Conservation (phyloP, 495 filamentous ascomycete species). For the Daldinia decipiens region DNA sequence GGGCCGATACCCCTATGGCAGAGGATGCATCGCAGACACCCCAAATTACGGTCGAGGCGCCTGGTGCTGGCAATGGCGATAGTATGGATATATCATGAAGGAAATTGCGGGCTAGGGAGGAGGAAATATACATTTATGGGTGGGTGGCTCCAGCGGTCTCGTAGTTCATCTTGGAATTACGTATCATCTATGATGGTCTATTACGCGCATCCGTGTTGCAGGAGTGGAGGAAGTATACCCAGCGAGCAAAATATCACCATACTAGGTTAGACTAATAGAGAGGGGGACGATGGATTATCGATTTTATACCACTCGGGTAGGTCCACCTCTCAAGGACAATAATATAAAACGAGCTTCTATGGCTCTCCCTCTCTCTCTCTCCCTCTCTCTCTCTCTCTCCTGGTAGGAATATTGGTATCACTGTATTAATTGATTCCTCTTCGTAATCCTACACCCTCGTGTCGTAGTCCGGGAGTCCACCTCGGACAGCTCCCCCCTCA, state of each 20-base stretch:
- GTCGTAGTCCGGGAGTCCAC: slow-evolving; percentile 13
- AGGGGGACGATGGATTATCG: not conserved
- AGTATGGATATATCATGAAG: slow-evolving; percentile 74
- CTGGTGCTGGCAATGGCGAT: slow-evolving; percentile 57
- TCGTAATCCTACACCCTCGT: slow-evolving; percentile 12
- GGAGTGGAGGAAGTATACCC: slow-evolving; percentile 45
- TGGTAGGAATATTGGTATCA: slow-evolving; percentile 43
- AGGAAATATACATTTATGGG: not conserved
- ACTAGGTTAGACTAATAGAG: slow-evolving; percentile 18
- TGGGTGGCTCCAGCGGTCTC: not conserved
- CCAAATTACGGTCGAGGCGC: slow-evolving; percentile 63
- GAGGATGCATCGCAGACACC: slow-evolving; percentile 59
- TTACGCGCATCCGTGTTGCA: not conserved
- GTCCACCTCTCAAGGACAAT: not conserved
- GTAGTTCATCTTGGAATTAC: not conserved
- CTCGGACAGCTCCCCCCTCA: slow-evolving; percentile 27
- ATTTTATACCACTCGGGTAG: not conserved
- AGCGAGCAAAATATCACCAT: slow-evolving; percentile 19
- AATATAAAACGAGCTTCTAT: not conserved
- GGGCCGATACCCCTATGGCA: slow-evolving; percentile 53
- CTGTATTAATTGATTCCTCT: slow-evolving; percentile 30
- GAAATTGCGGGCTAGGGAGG: not conserved
- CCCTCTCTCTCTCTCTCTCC: no score
- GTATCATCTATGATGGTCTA: no score
- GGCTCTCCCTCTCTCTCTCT: no score